Evolutionary conservation across 2,329 filamentous ascomycete species (phyloP), one percentile per base, ranked within the genome.

Genomic region (Hypocrella siamensis): DNA sequence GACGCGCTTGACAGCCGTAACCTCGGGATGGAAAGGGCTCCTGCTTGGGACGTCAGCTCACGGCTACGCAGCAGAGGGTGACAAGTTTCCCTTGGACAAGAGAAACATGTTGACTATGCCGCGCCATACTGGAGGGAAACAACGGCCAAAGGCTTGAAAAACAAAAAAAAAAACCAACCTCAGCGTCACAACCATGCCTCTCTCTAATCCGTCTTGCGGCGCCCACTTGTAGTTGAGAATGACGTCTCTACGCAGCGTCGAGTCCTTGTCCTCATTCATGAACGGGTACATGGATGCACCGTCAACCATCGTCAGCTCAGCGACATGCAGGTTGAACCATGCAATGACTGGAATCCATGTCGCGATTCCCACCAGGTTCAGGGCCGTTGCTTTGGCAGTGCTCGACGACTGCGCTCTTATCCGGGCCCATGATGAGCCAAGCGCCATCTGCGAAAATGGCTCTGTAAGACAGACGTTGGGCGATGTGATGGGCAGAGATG

Each of bases 271-370:
- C 36, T 72, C 61, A 45, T 86, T 86, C 33, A 88, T 58, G 38
- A 75, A 78, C 2, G 82, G 82, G 34, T 78, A 78, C 82, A 90
- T 90, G 15, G 78, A 84, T 15, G 61, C 52, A 3, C 75, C 75
- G 22, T 61, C 60, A 37, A 80, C 67, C 35, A 58, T 54, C 4
- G 65, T 66, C 28, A 75, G 38, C 40, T 75, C 68, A 16, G 65
- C 69, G 24, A 79, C 63, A 43, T 74, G 61, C 21, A 65, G 57
- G 43, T 76, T 70, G 56, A 79, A 65, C 50, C 67, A 70, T 35
- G 75, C 63, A 30, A 70, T 54, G 11, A 70, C 64, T 1, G 75
- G 75, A 17, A 78, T 51, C 68, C 75, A 78, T 17, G 70, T 67
- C 31, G 65, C 63, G 37, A 73, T 58, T 30, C 61, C 59, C 40